These are phyloP conservation scores for Boletus bicolor DNA, from an alignment of 768 basidiomycete species.

Conservation along the genomic window DNA sequence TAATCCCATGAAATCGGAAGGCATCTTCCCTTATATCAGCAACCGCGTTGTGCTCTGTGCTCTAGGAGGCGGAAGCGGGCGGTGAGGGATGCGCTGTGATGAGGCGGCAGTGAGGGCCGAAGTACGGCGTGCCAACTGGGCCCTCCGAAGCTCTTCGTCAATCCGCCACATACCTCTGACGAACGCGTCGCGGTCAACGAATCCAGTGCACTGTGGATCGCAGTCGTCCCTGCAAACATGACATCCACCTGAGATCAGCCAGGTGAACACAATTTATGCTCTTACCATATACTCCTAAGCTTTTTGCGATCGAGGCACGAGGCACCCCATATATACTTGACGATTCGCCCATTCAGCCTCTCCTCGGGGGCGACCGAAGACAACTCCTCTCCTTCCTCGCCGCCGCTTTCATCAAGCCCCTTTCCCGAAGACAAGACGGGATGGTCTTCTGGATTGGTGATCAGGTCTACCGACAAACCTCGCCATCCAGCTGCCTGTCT, in stretches of 20 bases:
- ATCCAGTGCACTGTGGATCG: slow-evolving; percentile 52
- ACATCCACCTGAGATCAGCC: not conserved
- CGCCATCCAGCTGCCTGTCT: slow-evolving; percentile 73
- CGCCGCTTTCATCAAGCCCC: slow-evolving; percentile 10
- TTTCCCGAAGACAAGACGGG: slow-evolving; percentile 11
- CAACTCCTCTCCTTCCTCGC: slow-evolving; percentile 29
- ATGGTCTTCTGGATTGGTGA: slow-evolving; percentile 43
- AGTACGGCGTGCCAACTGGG: slow-evolving; percentile 38
- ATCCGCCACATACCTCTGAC: slow-evolving; percentile 83
- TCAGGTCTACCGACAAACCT: slow-evolving; percentile 65
- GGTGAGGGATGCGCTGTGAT: slow-evolving; percentile 34
- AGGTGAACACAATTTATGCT: slow-evolving; percentile 5
- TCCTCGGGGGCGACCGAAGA: slow-evolving; percentile 40
- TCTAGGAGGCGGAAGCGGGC: slow-evolving; percentile 25
- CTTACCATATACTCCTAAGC: slow-evolving; percentile 67
- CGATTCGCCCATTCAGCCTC: slow-evolving; percentile 51
- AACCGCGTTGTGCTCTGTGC: slow-evolving; percentile 7
- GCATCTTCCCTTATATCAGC: slow-evolving; percentile 7
- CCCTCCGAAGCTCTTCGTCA: slow-evolving; percentile 75
- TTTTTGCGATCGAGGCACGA: slow-evolving; percentile 53
- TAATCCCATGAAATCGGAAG: not conserved
- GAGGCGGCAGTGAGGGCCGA: slow-evolving; percentile 33
- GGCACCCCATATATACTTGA: slow-evolving; percentile 60
- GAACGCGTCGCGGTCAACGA: slow-evolving; percentile 64
- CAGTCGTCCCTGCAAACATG: slow-evolving; percentile 59